A percentile compares a stretch with the other conserved stretches of the same genome.
Evolutionary conservation across 2,329 filamentous ascomycete genomes (phyloP).

Genomic region (Cercospora sp.): DNA sequence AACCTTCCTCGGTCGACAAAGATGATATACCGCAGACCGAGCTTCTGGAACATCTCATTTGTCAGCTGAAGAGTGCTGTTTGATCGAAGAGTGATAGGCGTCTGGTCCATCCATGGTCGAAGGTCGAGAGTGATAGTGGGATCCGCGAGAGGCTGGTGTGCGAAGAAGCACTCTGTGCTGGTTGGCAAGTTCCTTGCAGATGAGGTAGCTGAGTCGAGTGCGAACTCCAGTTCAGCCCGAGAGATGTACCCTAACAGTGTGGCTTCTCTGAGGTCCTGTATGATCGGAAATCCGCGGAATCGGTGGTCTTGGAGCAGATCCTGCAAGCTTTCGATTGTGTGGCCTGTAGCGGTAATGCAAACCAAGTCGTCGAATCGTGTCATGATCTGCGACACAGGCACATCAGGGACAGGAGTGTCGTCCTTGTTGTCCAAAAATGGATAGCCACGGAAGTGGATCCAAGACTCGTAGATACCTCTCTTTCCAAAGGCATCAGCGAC

Average conservation of each 20-base stretch:
- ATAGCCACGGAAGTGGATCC: slow-evolving; percentile 95
- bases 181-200: slow-evolving; percentile 60
- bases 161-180: slow-evolving; percentile 79
- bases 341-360: slow-evolving; percentile 74
- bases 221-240: slow-evolving; percentile 82
- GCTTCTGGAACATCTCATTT: slow-evolving; percentile 88
- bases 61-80: slow-evolving; percentile 78
- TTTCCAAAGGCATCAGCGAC: slow-evolving; percentile 93
- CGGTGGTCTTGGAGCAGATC: slow-evolving; percentile 70
- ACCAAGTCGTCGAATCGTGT: slow-evolving; percentile 87
- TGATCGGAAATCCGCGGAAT: slow-evolving; percentile 89
- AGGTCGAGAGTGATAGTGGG: slow-evolving; percentile 78
- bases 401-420: slow-evolving; percentile 72
- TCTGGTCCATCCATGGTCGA: slow-evolving; percentile 98
- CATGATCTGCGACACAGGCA: slow-evolving; percentile 86
- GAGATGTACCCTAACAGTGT: slow-evolving; percentile 91
- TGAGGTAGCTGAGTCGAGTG: slow-evolving; percentile 63
- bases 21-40: slow-evolving; percentile 86
- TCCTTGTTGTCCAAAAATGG: slow-evolving; percentile 93
- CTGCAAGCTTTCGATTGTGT: slow-evolving; percentile 76
- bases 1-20: slow-evolving; percentile 80
- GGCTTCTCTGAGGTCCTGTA: slow-evolving; percentile 73
- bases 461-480: slow-evolving; percentile 92
- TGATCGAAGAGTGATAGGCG: slow-evolving; percentile 83
- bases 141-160: slow-evolving; percentile 78